Conservation (phyloP, 176 grass and related monocot genomes). For the Chloris gayana region DNA sequence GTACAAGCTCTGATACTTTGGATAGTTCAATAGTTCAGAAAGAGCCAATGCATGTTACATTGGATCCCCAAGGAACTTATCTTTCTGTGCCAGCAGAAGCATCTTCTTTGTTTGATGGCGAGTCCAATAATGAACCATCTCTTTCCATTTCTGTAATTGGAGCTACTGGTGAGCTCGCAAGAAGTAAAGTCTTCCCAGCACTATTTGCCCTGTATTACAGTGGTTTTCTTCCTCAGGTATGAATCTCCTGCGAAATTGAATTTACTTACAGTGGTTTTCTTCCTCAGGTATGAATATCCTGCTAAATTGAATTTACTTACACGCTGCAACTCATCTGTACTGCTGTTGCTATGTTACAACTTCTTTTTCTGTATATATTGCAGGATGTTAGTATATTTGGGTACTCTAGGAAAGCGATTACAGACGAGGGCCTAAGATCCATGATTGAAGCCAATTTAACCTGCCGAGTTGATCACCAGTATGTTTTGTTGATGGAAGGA, state of each 20-base stretch:
- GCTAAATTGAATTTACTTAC: neutral
- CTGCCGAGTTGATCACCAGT: constrained; percentile 94
- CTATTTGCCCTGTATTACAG: constrained; percentile 90
- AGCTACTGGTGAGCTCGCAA: constrained; percentile 89
- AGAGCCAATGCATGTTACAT: neutral
- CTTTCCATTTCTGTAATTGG: constrained; percentile 94
- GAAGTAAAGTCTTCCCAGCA: constrained; percentile 88
- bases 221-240: constrained; percentile 82
- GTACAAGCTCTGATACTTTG: constrained; percentile 37
- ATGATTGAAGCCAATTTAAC: constrained; percentile 90
- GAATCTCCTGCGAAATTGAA: neutral
- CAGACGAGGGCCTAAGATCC: constrained; percentile 72
- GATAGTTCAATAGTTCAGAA: constrained; percentile 42
- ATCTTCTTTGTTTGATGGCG: constrained; percentile 16
- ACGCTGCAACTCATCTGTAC: neutral
- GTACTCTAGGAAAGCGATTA: constrained; percentile 83
- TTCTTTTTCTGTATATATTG: constrained; percentile 34
- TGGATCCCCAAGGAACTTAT: constrained; percentile 20
- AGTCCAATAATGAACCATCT: constrained; percentile 38
- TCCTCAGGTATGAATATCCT: constrained; percentile 55
- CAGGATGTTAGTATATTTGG: constrained; percentile 98
- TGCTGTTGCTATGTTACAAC: constrained; percentile 5
- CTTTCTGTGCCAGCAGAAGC: constrained; percentile 29
- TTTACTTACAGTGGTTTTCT: constrained; percentile 86
- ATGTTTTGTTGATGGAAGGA: constrained; percentile 40